Conservation (phyloP, 106 monocot species). For the Iris macrosiphon region DNA sequence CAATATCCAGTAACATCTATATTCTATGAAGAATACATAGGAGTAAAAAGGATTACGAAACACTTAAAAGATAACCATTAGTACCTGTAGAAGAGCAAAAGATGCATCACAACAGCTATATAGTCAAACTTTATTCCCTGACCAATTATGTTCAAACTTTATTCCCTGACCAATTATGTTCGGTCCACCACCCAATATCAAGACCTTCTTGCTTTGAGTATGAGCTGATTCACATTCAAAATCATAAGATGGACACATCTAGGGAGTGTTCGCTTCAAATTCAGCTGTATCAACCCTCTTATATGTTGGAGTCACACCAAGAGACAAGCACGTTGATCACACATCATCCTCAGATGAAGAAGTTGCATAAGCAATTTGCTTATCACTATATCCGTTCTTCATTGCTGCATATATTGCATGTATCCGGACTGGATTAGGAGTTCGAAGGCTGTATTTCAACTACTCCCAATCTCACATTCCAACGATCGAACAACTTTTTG, state of each 20-base stretch:
- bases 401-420: constrained; percentile 92
- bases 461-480: constrained; percentile 82
- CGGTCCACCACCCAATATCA: constrained; percentile 97
- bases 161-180: constrained; percentile 96
- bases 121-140: constrained; percentile 99
- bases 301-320: constrained; percentile 73
- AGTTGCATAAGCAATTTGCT: constrained; percentile 84
- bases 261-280: constrained; percentile 96
- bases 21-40: too few species aligned
- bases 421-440: constrained; percentile 88
- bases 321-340: constrained; percentile 41
- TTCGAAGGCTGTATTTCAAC: constrained; percentile 78
- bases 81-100: constrained; percentile 89
- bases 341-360: constrained; percentile 59
- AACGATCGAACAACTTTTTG: constrained; percentile 95
- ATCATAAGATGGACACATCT: constrained; percentile 98
- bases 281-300: constrained; percentile 99
- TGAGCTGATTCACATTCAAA: constrained; percentile 91
- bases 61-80: too few species aligned
- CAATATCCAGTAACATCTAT: too few species aligned
- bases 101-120: constrained; percentile 98
- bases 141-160: too few species aligned
- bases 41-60: too few species aligned
- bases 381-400: constrained; percentile 94
- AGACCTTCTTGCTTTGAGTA: constrained; percentile 67